These are phyloP conservation scores for Verticillium nubilum DNA, from an alignment of 2,329 filamentous ascomycete genomes.

Conservation along the genomic window DNA sequence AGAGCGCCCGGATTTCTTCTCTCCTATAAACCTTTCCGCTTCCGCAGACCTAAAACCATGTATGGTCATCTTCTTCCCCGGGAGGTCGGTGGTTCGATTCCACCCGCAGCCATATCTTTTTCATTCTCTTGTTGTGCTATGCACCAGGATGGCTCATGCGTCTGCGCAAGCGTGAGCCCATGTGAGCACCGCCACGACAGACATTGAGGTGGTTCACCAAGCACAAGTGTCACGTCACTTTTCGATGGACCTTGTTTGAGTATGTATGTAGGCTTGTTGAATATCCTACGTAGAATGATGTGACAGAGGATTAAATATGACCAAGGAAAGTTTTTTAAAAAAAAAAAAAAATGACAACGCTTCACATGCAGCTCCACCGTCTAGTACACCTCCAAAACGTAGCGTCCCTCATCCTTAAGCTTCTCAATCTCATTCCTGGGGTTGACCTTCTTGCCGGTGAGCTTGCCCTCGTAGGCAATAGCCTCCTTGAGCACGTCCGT, in stretches of 20 bases:
- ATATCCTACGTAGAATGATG: neutral
- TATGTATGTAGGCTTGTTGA: neutral
- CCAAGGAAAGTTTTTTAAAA: neutral
- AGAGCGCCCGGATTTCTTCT: neutral
- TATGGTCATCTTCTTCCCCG: neutral
- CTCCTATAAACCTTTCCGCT: neutral
- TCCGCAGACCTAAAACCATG: neutral
- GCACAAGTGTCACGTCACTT: neutral
- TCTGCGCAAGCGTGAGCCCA: too few species aligned
- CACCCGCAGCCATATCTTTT: neutral
- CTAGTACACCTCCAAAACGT: conserved; percentile 96
- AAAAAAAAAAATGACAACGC: neutral
- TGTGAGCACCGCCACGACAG: too few species aligned
- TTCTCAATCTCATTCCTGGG: conserved; percentile 88
- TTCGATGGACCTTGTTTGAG: neutral
- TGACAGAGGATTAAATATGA: neutral
- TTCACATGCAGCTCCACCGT: neutral
- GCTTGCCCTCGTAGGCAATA: conserved; percentile 69
- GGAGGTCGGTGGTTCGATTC: neutral
- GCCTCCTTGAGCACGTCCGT: conserved; percentile 92
- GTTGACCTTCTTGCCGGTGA: conserved; percentile 73
- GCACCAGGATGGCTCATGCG: too few species aligned
- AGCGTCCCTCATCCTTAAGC: conserved; percentile 89
- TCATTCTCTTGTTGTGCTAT: too few species aligned
- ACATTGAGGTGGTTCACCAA: neutral